Percentiles rank a stretch among this genome's conserved stretches.
phyloP scores from a whole-genome alignment of 1,139 yeast species.

The Debaryomyces sp. region DNA sequence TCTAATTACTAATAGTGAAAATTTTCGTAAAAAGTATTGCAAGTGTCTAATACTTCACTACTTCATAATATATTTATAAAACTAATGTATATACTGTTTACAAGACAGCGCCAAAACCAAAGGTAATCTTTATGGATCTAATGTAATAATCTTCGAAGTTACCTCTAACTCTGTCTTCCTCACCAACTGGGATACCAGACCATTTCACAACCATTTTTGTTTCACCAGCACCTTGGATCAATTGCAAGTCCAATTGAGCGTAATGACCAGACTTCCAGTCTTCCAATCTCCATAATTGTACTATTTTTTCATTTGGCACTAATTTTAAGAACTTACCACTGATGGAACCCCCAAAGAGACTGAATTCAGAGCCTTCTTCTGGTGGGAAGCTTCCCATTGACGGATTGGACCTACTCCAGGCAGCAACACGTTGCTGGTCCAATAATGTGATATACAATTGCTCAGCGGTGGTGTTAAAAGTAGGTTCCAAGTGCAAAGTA shows the following conservation, averaged over 20 bases:
- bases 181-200: slow-evolving; percentile 95
- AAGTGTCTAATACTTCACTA: neutral
- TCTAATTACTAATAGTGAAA: neutral
- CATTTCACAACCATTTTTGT: slow-evolving; percentile 79
- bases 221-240: slow-evolving; percentile 79
- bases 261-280: slow-evolving; percentile 87
- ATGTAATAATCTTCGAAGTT: slow-evolving; percentile 91
- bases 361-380: slow-evolving; percentile 62
- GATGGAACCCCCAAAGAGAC: slow-evolving; percentile 88
- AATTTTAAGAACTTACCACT: slow-evolving; percentile 67
- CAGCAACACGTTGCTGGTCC: slow-evolving; percentile 75
- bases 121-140: slow-evolving; percentile 82
- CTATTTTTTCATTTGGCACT: slow-evolving; percentile 59
- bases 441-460: slow-evolving; percentile 77
- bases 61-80: neutral
- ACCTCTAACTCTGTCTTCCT: slow-evolving; percentile 82
- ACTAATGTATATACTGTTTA: slow-evolving; percentile 21
- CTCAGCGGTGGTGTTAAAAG: slow-evolving; percentile 85
- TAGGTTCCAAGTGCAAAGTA: slow-evolving; percentile 73
- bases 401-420: slow-evolving; percentile 87
- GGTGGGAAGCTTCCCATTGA: slow-evolving; percentile 54
- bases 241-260: slow-evolving; percentile 65
- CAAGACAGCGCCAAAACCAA: slow-evolving; percentile 90
- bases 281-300: slow-evolving; percentile 81
- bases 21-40: too few species aligned